Evolutionary conservation across 495 filamentous ascomycete species (phyloP), one percentile per base, ranked within the genome.

Genomic region (Penicillium simplicissimum): DNA sequence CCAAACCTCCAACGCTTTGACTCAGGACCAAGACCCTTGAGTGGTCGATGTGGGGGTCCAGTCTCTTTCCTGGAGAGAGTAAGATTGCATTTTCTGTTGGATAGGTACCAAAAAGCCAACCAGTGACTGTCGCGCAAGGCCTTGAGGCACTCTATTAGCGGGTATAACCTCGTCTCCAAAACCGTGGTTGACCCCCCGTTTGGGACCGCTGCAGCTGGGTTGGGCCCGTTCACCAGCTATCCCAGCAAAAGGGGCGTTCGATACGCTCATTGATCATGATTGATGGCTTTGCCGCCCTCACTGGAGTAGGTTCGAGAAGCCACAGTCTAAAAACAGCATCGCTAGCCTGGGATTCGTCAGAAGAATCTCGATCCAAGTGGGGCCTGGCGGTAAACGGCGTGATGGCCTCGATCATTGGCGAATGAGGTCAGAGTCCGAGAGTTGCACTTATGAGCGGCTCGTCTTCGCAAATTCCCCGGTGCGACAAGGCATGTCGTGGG

Each of bases 281-380:
- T 60, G 60, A 62, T 35, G 33, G 55, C 35, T n/a, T 61, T 61
- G 42, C 57, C 49, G 61, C 61, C 36, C 52, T 57, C 31, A 25
- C 13, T 17, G 35, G 38, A 57, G 40, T 35, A 52, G 59, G 56
- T 40, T 51, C 52, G 37, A 42, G 31, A 31, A 66, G 67, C 67
- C 67, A 62, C 59, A 34, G 10, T 61, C 54, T 67, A 60, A 64
- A 63, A 69, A 71, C 59, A 63, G 31, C 37, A 55, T 21, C 33
- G 19, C 31, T 13, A 48, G 49, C 47, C 54, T 58, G 8, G 23
- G 25, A 69, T 69, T 71, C 66, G 65, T 25, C 48, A 58, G 48
- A 47, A 28, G 6, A 9, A 31, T 8, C 21, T 59, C 51, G 40
- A 54, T 43, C 62, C 45, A 58, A 62, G 67, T 70, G 67, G 67